Percentiles rank a stretch among this genome's conserved stretches.
These are phyloP conservation scores for Dimocarpus longan DNA, from an alignment of 345 rosid species.

Conservation along the genomic window DNA sequence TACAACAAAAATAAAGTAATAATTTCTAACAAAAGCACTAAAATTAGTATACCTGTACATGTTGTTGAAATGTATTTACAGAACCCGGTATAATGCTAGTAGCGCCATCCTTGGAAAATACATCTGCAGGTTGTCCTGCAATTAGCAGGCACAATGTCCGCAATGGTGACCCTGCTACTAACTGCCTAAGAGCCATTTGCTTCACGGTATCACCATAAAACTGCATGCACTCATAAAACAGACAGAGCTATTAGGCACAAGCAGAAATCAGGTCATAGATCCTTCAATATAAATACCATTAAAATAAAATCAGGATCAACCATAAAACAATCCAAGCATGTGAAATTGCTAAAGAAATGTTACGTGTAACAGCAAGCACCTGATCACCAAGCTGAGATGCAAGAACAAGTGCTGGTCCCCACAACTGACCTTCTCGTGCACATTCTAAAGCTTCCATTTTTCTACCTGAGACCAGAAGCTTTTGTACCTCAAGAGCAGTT, in stretches of 20 bases:
- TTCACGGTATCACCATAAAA: conserved; percentile 47
- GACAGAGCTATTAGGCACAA: conserved; percentile 5
- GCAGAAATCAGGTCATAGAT: conserved; percentile 5
- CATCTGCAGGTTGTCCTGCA: conserved; percentile 48
- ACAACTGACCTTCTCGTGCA: conserved; percentile 47
- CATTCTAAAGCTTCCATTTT: conserved; percentile 40
- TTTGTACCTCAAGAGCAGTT: conserved; percentile 46
- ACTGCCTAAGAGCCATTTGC: conserved; percentile 46
- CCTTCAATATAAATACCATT: not conserved
- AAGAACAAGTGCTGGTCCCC: conserved; percentile 53
- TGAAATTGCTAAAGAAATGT: conserved; percentile 10
- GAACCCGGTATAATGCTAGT: conserved; percentile 30
- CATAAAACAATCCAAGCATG: conserved; percentile 2
- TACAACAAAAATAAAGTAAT: not conserved
- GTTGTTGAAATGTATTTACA: conserved; percentile 29
- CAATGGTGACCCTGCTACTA: conserved; percentile 48
- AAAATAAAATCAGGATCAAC: conserved; percentile 21
- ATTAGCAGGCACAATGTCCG: conserved; percentile 46
- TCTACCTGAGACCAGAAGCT: conserved; percentile 48
- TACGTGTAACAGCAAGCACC: conserved; percentile 25
- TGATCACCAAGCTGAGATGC: conserved; percentile 51
- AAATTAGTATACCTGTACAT: conserved; percentile 29
- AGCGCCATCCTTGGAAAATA: conserved; percentile 34
- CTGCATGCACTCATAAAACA: conserved; percentile 30
- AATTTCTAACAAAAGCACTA: not conserved